Conservation (phyloP, 495 filamentous ascomycete genomes). For the Penicillium bialowiezense region DNA sequence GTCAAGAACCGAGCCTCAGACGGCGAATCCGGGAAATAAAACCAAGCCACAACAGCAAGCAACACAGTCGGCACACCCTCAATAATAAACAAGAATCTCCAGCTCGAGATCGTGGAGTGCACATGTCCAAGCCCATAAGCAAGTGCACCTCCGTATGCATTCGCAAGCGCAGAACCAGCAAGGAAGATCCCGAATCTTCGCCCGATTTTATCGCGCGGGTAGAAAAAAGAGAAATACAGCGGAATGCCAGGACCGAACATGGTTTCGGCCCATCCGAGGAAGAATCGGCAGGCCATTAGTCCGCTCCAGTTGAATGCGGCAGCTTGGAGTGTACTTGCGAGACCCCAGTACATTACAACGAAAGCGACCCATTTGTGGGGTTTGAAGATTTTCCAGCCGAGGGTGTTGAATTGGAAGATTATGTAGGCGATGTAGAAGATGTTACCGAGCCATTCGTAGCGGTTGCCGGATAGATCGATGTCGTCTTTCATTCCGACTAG, state of each 20-base stretch:
- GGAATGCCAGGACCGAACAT: constrained; percentile 69
- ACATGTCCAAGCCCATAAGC: constrained; percentile 81
- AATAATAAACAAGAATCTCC: constrained; percentile 79
- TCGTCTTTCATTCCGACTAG: constrained; percentile 51
- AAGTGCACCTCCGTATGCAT: constrained; percentile 76
- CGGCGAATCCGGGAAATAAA: constrained; percentile 69
- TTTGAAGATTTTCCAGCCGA: constrained; percentile 71
- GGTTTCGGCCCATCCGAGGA: constrained; percentile 64
- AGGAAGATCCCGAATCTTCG: constrained; percentile 74
- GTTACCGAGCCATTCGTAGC: constrained; percentile 71
- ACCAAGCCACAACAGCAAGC: constrained; percentile 62
- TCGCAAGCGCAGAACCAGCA: constrained; percentile 77
- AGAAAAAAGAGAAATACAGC: constrained; percentile 80
- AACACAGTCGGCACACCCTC: constrained; percentile 73
- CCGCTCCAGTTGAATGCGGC: constrained; percentile 58
- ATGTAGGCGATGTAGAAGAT: constrained; percentile 70
- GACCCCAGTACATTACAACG: constrained; percentile 47
- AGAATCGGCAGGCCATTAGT: constrained; percentile 64
- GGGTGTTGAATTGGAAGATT: constrained; percentile 63
- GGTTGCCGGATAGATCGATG: constrained; percentile 46
- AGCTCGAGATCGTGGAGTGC: constrained; percentile 62
- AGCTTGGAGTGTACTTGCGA: constrained; percentile 42
- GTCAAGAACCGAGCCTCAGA: constrained; percentile 66
- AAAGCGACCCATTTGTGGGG: constrained; percentile 53
- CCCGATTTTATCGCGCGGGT: constrained; percentile 73